Percentiles rank a stretch among this genome's conserved stretches.
Conservation (phyloP, 768 basidiomycete genomes). For the Myochromella boudieri region DNA sequence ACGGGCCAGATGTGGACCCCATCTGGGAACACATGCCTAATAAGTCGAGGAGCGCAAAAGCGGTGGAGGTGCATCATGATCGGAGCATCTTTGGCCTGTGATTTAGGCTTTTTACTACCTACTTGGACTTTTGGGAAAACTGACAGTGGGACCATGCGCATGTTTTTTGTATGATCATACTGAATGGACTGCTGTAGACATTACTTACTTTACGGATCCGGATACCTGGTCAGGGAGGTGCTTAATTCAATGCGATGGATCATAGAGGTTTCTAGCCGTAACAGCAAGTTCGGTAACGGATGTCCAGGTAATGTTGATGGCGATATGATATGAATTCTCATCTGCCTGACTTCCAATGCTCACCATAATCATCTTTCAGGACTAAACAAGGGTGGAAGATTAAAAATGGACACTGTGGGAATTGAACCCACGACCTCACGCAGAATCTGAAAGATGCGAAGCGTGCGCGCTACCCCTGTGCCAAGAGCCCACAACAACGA, state of each 20-base stretch:
- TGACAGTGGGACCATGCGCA: background rate
- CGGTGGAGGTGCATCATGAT: constrained; percentile 74
- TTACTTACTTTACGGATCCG: no score
- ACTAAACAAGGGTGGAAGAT: background rate
- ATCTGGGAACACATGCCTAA: constrained; percentile 90
- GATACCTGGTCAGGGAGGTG: no score
- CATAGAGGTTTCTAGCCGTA: background rate
- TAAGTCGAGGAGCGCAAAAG: constrained; percentile 51
- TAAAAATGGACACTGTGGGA: constrained; percentile 47
- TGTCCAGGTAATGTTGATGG: no score
- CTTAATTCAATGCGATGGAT: no score
- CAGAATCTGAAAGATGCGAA: constrained; percentile 43
- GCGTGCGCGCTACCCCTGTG: constrained; percentile 64
- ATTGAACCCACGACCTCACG: constrained; percentile 61
- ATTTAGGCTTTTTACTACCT: background rate
- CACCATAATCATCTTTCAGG: no score
- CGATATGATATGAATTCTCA: no score
- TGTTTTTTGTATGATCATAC: no score
- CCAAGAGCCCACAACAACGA: constrained; percentile 61
- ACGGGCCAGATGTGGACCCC: constrained; percentile 96
- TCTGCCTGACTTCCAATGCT: no score
- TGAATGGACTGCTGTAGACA: background rate
- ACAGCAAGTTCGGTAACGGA: no score
- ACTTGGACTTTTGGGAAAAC: background rate
- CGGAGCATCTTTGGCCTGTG: constrained; percentile 29